These are phyloP conservation scores for Colletotrichum acutatum DNA, from an alignment of 2,329 filamentous ascomycete species.

Conservation along the genomic window DNA sequence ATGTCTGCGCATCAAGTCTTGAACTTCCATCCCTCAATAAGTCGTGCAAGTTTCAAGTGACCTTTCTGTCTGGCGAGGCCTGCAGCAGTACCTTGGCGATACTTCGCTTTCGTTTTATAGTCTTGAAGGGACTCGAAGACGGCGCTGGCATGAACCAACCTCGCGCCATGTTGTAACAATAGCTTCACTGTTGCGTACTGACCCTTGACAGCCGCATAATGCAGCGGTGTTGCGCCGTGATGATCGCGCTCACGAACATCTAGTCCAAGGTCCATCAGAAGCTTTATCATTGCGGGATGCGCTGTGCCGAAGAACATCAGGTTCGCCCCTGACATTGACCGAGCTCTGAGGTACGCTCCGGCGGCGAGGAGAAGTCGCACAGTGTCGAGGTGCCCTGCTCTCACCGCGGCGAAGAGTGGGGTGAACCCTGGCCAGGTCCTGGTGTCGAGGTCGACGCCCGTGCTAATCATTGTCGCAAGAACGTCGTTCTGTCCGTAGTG, in stretches of 20 bases:
- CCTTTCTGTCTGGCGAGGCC: conserved; percentile 40
- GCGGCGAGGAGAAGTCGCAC: conserved; percentile 40
- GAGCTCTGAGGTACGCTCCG: conserved; percentile 37
- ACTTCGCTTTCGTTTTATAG: conserved; percentile 31
- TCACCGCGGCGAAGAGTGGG: conserved; percentile 42
- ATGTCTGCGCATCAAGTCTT: conserved; percentile 3
- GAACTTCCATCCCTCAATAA: conserved; percentile 37
- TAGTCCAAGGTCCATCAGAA: conserved; percentile 36
- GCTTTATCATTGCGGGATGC: conserved; percentile 36
- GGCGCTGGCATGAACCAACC: conserved; percentile 37
- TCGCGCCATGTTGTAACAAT: conserved; percentile 39
- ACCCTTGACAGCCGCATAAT: conserved; percentile 40
- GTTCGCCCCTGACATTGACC: conserved; percentile 36
- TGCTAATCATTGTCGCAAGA: conserved; percentile 39
- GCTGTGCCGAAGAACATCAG: conserved; percentile 38
- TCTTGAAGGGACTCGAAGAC: conserved; percentile 39
- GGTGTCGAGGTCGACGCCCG: conserved; percentile 38
- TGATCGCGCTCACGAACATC: conserved; percentile 40
- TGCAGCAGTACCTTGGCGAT: conserved; percentile 40
- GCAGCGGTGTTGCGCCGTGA: conserved; percentile 41
- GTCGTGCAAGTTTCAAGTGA: conserved; percentile 27
- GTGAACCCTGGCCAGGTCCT: conserved; percentile 40
- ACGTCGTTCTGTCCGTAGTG: conserved; percentile 41
- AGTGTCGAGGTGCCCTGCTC: conserved; percentile 39
- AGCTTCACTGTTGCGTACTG: conserved; percentile 42